phyloP scores from a whole-genome alignment of 2,329 filamentous ascomycete genomes.

The Talaromyces sp. region DNA sequence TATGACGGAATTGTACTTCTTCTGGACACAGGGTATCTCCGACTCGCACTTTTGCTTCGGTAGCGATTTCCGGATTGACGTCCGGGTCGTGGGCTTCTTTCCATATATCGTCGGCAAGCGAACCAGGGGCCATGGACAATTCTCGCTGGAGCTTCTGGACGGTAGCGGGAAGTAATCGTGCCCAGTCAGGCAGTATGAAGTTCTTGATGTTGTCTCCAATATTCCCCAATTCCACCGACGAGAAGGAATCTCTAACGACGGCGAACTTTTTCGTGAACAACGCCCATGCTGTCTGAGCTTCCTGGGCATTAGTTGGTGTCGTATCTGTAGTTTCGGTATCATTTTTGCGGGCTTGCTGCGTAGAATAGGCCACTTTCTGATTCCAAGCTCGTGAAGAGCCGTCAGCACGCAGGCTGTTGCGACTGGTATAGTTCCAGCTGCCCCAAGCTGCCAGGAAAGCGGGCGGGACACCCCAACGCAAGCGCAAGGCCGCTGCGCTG shows the following conservation, averaged over 20 bases:
- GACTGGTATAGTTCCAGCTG: slow-evolving; percentile 22
- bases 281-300: slow-evolving; percentile 40
- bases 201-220: slow-evolving; percentile 60
- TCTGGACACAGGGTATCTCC: slow-evolving; percentile 78
- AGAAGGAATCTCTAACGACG: slow-evolving; percentile 41
- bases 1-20: slow-evolving; percentile 71
- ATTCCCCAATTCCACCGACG: slow-evolving; percentile 43
- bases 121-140: slow-evolving; percentile 81
- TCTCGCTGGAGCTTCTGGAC: slow-evolving; percentile 82
- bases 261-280: slow-evolving; percentile 53
- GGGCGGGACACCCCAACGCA: slow-evolving; percentile 39
- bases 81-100: slow-evolving; percentile 79
- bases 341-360: slow-evolving; percentile 18
- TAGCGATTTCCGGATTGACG: slow-evolving; percentile 82
- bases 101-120: slow-evolving; percentile 92
- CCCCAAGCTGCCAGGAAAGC: slow-evolving; percentile 23
- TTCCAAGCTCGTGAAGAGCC: slow-evolving; percentile 25
- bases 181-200: slow-evolving; percentile 79
- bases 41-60: slow-evolving; percentile 77
- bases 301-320: slow-evolving; percentile 23
- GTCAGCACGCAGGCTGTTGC: slow-evolving; percentile 26
- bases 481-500: slow-evolving; percentile 32
- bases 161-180: slow-evolving; percentile 70
- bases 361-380: slow-evolving; percentile 27
- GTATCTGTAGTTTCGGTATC: slow-evolving; percentile 16